Evolutionary conservation across 495 filamentous ascomycete genomes (phyloP), one percentile per base, ranked within the genome.

Genomic region (Tuber indicum): DNA sequence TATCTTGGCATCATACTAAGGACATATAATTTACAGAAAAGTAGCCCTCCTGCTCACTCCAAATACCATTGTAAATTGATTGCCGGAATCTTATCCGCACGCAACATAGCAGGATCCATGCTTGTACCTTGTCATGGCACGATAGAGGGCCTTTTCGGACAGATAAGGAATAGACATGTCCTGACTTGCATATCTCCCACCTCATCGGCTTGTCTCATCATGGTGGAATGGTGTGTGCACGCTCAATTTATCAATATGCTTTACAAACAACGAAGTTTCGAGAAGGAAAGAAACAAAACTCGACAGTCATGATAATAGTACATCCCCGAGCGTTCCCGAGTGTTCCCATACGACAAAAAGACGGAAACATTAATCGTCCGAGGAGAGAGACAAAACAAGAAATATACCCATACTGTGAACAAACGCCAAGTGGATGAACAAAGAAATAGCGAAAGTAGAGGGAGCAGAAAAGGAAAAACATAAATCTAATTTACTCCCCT

Each of bases 401-500:
- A 75, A 66, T 66, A 36, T 66, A 66, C 58, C 58, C 58, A 66
- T 66, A 66, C 58, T 66, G 58, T 66, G 26, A 66, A 66, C 58
- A 26, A 66, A 66, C 58, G 58, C 69, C 26, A 72, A 75, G n/a
- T 71, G 58, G 47, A 78, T 17, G 21, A 72, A 78, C 74, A 72
- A 42, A 70, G 46, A 78, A 74, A 46, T 43, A 66, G 58, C 58
- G 49, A 19, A 32, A 42, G 66, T 72, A 70, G 71, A 72, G 47
- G 14, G 58, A 66, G 16, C 26, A 36, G 32, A 41, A 39, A 75
- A 74, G 41, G 23, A 49, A 52, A 72, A 32, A 42, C 26, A 77
- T 43, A 76, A 49, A 52, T 69, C 70, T 62, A 45, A 75, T 72
- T 74, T 71, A 81, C 26, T 66, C 58, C 21, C 81, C 81, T 14